These are phyloP conservation scores for Chlorella sp. DNA, from an alignment of 139 green algal species.

Conservation along the genomic window DNA sequence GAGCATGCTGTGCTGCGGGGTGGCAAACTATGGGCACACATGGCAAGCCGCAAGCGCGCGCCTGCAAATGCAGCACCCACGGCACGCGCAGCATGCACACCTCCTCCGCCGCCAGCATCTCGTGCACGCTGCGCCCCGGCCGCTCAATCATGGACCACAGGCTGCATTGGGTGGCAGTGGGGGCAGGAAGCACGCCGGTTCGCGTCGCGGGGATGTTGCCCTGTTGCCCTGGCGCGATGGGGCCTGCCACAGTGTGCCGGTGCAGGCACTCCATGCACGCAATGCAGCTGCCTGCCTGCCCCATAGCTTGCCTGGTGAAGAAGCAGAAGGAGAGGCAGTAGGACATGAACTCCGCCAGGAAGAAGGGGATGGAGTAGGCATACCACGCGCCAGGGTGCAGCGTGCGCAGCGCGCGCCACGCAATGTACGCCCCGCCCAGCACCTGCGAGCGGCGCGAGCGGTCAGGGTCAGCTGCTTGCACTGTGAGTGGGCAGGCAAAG, in stretches of 20 bases:
- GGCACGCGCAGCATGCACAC: not conserved
- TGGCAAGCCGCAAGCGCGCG: not conserved
- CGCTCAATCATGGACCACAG: slow-evolving; percentile 31
- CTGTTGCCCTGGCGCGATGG: too few species aligned
- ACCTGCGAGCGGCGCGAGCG: too few species aligned
- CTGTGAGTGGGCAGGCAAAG: not conserved
- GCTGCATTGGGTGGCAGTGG: not conserved
- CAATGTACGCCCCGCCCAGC: slow-evolving; percentile 20
- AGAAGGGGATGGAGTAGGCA: slow-evolving; percentile 35
- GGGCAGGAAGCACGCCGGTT: too few species aligned
- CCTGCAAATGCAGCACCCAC: too few species aligned
- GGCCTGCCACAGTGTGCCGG: too few species aligned
- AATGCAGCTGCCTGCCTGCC: too few species aligned
- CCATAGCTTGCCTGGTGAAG: not conserved
- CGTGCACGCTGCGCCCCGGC: not conserved
- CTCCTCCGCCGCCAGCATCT: slow-evolving; percentile 25
- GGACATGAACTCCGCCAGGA: slow-evolving; percentile 10
- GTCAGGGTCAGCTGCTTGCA: too few species aligned
- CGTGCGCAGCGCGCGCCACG: slow-evolving; percentile 44
- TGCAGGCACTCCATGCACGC: too few species aligned
- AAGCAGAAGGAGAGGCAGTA: slow-evolving; percentile 36
- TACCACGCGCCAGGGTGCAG: slow-evolving; percentile 23
- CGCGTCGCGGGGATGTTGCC: too few species aligned
- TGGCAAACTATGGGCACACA: too few species aligned
- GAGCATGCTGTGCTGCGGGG: too few species aligned